A percentile compares a stretch with the other conserved stretches of the same genome.
phyloP scores from a whole-genome alignment of 1,139 yeast genomes.

The Candida glucosophila region DNA sequence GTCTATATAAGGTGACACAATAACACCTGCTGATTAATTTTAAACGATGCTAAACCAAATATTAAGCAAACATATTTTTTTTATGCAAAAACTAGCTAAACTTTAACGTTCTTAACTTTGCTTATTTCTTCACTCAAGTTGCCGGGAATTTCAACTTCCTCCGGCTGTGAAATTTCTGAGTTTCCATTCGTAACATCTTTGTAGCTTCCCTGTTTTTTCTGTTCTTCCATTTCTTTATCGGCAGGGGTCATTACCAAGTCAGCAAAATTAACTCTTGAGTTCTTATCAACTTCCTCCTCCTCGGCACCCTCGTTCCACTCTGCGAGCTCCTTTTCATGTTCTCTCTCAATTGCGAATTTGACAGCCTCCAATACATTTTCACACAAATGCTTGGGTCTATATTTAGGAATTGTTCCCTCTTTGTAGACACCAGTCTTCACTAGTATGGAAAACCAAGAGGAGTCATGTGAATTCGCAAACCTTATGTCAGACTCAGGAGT shows the following conservation, averaged over 20 bases:
- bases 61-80: too few species aligned
- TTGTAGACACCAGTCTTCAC: slow-evolving; percentile 85
- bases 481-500: slow-evolving; percentile 89
- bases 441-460: slow-evolving; percentile 74
- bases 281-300: slow-evolving; percentile 22
- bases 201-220: slow-evolving; percentile 3
- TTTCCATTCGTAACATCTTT: slow-evolving; percentile 1
- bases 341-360: slow-evolving; percentile 73
- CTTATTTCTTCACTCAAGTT: slow-evolving; percentile 31
- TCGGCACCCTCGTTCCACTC: slow-evolving; percentile 60
- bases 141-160: slow-evolving; percentile 36
- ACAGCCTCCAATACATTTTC: slow-evolving; percentile 76
- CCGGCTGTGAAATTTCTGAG: too few species aligned
- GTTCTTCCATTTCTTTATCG: slow-evolving; percentile 9
- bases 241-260: slow-evolving; percentile 43
- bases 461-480: slow-evolving; percentile 80
- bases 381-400: slow-evolving; percentile 66
- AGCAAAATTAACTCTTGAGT: slow-evolving; percentile 35
- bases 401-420: slow-evolving; percentile 70
- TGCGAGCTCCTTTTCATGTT: slow-evolving; percentile 57
- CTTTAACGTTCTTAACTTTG: slow-evolving; percentile 30
- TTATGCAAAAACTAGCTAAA: too few species aligned
- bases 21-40: too few species aligned
- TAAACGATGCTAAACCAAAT: too few species aligned
- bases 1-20: too few species aligned